A percentile compares a stretch with the other conserved stretches of the same genome.
Evolutionary conservation across 2,329 filamentous ascomycete species (phyloP).

Genomic region (Fusarium chlamydosporum): DNA sequence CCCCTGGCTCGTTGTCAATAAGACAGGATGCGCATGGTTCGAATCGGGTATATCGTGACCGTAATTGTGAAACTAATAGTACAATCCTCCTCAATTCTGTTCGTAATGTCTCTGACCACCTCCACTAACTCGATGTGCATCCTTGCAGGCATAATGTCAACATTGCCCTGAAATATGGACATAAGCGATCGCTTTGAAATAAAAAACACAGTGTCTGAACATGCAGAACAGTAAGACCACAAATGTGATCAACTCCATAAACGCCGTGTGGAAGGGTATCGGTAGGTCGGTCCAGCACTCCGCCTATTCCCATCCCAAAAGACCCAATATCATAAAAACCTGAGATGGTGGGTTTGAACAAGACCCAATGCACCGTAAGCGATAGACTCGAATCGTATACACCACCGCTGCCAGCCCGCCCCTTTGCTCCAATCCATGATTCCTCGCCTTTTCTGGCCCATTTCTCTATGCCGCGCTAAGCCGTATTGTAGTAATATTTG

Average conservation of each 20-base stretch:
- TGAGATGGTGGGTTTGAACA: slow-evolving; percentile 36
- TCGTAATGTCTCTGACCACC: slow-evolving; percentile 3
- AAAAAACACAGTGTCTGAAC: slow-evolving; percentile 30
- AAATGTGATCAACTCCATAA: slow-evolving; percentile 42
- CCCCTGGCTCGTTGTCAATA: slow-evolving; percentile 30
- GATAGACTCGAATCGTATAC: slow-evolving; percentile 53
- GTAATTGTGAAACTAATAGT: slow-evolving; percentile 49
- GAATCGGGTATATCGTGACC: slow-evolving; percentile 50
- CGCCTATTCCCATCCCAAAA: slow-evolving; percentile 41
- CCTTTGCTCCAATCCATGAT: slow-evolving; percentile 36
- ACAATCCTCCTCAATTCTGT: slow-evolving; percentile 33
- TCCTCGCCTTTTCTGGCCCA: slow-evolving; percentile 47
- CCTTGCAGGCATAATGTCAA: slow-evolving; percentile 24
- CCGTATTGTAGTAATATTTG: slow-evolving; percentile 48
- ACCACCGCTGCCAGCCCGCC: slow-evolving; percentile 37
- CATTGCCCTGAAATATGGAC: slow-evolving; percentile 21
- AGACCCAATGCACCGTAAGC: slow-evolving; percentile 47
- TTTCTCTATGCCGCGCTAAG: slow-evolving; percentile 52
- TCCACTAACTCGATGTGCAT: slow-evolving; percentile 25
- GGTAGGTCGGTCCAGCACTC: slow-evolving; percentile 47
- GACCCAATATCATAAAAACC: slow-evolving; percentile 41
- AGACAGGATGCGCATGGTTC: slow-evolving; percentile 38
- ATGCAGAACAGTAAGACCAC: slow-evolving; percentile 33
- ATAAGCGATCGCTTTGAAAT: slow-evolving; percentile 47
- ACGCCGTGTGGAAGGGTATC: slow-evolving; percentile 52